Evolutionary conservation across 306 rosid species (phyloP), one percentile per base, ranked within the genome.

Genomic region (Ammopiptanthus mongolicus): DNA sequence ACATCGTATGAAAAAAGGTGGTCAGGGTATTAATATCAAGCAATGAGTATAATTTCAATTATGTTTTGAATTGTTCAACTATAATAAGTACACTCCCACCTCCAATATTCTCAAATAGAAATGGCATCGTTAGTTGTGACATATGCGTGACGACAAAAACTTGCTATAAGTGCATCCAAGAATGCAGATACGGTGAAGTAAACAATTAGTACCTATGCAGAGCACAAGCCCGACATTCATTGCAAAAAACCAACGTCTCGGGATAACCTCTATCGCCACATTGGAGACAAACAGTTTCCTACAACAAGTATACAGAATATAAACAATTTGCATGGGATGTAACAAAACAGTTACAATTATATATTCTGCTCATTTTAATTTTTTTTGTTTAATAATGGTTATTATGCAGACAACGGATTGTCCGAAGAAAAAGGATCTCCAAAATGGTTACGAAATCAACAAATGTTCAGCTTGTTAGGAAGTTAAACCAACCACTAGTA

Each of bases 241-340:
- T 60, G 74, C 88, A 85, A 65, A 48, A 65, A 41, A 75, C 80
- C 62, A 85, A 34, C 0, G 77, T 22, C 82, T 75, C 86, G 3
- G 22, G 22, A 56, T 56, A 70, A 64, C 88, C 88, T 50, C 4
- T 12, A 22, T 76, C 37, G 1, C 86, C 84, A 65, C 88, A 85
- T 3, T 28, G 44, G 65, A 81, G 74, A 82, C 88, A 85, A 65
- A 82, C 82, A 65, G 65, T 23, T 25, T 51, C 86, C 88, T 85
- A 55, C 66, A 74, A 69, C 19, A 73, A 41, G 60, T 18, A 48
- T 17, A 41, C 6, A 55, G 31, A 41, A 56, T 34, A 52, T 10
- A 53, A 23, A 34, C 46, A 80, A 25, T 50, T n/a, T 37, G 12
- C 29, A 46, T 9, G 10, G 2, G 14, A 6, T 33, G 41, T n/a